Base-by-base conservation (phyloP, 768 basidiomycete genomes). In the Agrocybe pediades region DNA sequence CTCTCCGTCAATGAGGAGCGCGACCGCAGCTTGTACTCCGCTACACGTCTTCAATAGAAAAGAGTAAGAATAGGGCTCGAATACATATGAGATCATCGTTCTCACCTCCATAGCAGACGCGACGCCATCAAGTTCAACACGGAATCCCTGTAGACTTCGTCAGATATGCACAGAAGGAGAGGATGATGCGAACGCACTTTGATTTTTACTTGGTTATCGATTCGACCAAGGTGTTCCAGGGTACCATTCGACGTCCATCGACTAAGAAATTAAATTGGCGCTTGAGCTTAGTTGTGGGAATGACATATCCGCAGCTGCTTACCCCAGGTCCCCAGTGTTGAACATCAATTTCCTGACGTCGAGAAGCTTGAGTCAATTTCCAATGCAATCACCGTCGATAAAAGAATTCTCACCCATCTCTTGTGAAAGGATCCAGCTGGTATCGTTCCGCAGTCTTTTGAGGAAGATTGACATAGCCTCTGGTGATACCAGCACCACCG, bases 131-230 rank as follows among this genome's bases (percentile, higher is more conserved):
- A 86, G 71, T 62, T 86, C 84, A 11, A 86, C 81, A 24, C 84
- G 78, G 70, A 86, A 86, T 3, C 83, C 84, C 74, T 83, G 46
- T 2, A 21, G n/a, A 23, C 30, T 44, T 41, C 23, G 44, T 48
- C 26, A 53, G 17, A 30, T 26, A 36, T 16, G 51, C 15, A 17
- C 21, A 8, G 9, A 11, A 47, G 21, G n/a, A 13, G 7, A 25
- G 23, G 17, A 25, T 15, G 11, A 41, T 24, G 9, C 30, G 46
- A 16, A 40, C 64, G 40, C 50, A 80, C 79, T 71, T 84, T 83
- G 62, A 86, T 73, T 64, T 86, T 86, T 44, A 85, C 82, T 63
- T 85, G 84, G 56, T 85, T 82, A 59, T 86, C 84, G 27, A 81
- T 75, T 27, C 84, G 72, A 11, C 84, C 84, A 19, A 85, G 73